Evolutionary conservation across 2,329 filamentous ascomycete genomes (phyloP).

Genomic region (Domatiomyces catenatus): DNA sequence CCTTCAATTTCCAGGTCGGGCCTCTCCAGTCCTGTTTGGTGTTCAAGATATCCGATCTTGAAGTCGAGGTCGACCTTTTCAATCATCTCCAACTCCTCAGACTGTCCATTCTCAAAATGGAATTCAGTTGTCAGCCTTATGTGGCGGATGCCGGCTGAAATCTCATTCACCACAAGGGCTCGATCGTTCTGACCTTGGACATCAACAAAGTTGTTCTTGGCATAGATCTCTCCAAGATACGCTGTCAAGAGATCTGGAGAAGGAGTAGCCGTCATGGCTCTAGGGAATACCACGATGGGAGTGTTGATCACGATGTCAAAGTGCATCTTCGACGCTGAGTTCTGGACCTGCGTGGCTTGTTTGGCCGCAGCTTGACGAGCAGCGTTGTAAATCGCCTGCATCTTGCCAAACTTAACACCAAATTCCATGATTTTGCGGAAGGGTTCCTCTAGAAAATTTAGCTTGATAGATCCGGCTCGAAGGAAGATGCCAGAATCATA

Average conservation of each 20-base stretch:
- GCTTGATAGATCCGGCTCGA: slow-evolving; percentile 82
- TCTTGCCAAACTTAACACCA: slow-evolving; percentile 95
- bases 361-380: slow-evolving; percentile 86
- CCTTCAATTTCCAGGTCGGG: slow-evolving; percentile 88
- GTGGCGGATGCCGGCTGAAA: slow-evolving; percentile 81
- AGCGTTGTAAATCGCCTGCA: slow-evolving; percentile 98
- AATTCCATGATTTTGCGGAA: slow-evolving; percentile 98
- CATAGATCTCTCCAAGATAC: slow-evolving; percentile 93
- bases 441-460: slow-evolving; percentile 93
- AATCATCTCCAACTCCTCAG: slow-evolving; percentile 88
- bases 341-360: slow-evolving; percentile 83
- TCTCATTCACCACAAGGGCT: slow-evolving; percentile 62
- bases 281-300: slow-evolving; percentile 88
- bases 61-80: slow-evolving; percentile 93
- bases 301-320: slow-evolving; percentile 90
- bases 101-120: slow-evolving; percentile 54
- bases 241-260: slow-evolving; percentile 75
- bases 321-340: slow-evolving; percentile 77
- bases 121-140: slow-evolving; percentile 82
- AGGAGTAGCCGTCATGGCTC: slow-evolving; percentile 54
- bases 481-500: slow-evolving; percentile 87
- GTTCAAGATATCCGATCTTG: slow-evolving; percentile 80
- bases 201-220: slow-evolving; percentile 78
- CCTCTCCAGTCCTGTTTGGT: slow-evolving; percentile 57
- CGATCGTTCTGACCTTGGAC: slow-evolving; percentile 61